phyloP scores from a whole-genome alignment of 1,284 basidiomycete species.

The Puccinia hordei region DNA sequence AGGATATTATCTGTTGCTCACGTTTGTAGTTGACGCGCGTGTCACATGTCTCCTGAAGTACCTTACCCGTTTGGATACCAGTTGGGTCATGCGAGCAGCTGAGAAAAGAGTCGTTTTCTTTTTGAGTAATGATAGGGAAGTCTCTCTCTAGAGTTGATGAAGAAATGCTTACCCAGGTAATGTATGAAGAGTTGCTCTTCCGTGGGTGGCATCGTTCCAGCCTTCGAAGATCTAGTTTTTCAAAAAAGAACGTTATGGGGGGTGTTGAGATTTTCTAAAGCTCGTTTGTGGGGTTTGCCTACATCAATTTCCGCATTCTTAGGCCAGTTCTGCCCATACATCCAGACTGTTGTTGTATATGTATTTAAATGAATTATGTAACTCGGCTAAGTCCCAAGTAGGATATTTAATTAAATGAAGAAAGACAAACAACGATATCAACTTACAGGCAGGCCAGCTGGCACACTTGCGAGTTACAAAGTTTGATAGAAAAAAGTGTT shows the following conservation, averaged over 20 bases:
- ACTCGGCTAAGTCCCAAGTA: not conserved
- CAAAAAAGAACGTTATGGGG: too few species aligned
- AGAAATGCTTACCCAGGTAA: constrained; percentile 13
- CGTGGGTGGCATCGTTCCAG: constrained; percentile 20
- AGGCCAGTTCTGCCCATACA: constrained; percentile 35
- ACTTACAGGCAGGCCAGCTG: constrained; percentile 42
- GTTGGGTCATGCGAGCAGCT: constrained; percentile 41
- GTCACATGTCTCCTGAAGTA: constrained; percentile 37
- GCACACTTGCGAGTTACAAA: constrained; percentile 18
- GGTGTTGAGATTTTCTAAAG: too few species aligned
- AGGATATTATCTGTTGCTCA: not conserved
- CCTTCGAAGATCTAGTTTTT: constrained; percentile 30
- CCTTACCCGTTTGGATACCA: constrained; percentile 40
- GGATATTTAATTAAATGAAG: not conserved
- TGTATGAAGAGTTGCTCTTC: constrained; percentile 23
- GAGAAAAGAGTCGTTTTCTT: too few species aligned
- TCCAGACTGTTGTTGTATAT: constrained; percentile 38
- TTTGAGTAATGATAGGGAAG: too few species aligned
- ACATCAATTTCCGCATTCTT: constrained; percentile 34
- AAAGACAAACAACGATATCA: not conserved
- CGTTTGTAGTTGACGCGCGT: constrained; percentile 34
- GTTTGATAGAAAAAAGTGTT: not conserved
- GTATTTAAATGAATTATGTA: too few species aligned
- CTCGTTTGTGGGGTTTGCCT: not conserved
- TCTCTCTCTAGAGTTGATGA: too few species aligned